These are phyloP conservation scores for Podila horticola DNA, from an alignment of 192 early-diverging fungal species.

Conservation along the genomic window DNA sequence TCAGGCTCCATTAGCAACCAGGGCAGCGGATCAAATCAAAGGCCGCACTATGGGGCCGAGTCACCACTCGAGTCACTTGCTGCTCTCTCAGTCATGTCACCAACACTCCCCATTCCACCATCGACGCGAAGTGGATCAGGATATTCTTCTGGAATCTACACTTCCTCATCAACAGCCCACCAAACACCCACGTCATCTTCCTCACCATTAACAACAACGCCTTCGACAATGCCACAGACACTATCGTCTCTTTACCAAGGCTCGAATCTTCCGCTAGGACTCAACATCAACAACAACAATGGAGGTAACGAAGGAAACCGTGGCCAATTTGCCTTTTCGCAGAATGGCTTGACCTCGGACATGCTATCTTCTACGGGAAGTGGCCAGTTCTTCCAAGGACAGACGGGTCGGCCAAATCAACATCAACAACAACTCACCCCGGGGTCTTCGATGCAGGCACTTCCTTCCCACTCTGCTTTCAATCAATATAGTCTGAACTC, in stretches of 20 bases:
- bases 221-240: not conserved
- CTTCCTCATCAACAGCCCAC: not conserved
- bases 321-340: too few species aligned
- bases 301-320: not conserved
- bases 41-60: conserved; percentile 1
- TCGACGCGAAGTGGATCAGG: conserved; percentile 1
- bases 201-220: not conserved
- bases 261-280: not conserved
- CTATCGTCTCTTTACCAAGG: not conserved
- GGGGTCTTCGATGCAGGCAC: not conserved
- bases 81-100: conserved; percentile 34
- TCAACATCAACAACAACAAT: conserved; percentile 12
- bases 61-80: conserved; percentile 10
- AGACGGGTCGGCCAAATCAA: too few species aligned
- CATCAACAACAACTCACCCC: not conserved
- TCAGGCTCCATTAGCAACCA: not conserved
- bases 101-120: not conserved
- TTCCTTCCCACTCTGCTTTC: conserved; percentile 7
- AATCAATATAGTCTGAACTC: too few species aligned
- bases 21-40: not conserved
- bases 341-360: too few species aligned
- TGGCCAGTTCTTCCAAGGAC: not conserved
- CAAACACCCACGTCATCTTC: not conserved
- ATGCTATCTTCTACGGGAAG: not conserved
- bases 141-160: not conserved